Evolutionary conservation across 2,329 filamentous ascomycete species (phyloP).

Genomic region (Akanthomyces muscarius): DNA sequence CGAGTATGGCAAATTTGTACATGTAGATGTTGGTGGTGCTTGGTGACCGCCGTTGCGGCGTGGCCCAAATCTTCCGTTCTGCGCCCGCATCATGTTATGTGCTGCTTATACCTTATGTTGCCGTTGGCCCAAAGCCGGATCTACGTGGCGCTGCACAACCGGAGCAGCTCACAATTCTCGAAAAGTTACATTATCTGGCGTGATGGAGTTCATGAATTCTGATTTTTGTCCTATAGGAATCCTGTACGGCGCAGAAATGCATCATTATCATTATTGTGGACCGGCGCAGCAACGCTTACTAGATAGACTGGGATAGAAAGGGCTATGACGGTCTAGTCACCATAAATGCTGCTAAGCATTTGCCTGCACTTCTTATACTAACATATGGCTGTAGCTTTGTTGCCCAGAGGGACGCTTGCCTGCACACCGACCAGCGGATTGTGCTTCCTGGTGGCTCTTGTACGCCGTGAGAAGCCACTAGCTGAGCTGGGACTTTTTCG

Average conservation of each 20-base stretch:
- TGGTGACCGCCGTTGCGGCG: no score
- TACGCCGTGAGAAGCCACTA: neutral
- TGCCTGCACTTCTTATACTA: neutral
- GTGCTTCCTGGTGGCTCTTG: neutral
- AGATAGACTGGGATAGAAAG: neutral
- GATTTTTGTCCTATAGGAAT: neutral
- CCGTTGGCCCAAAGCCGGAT: neutral
- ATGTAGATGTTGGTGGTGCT: neutral
- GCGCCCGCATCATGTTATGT: neutral
- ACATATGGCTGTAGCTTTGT: neutral
- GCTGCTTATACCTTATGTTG: no score
- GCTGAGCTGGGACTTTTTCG: neutral
- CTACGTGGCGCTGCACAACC: neutral
- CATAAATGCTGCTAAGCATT: neutral
- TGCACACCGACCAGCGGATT: neutral
- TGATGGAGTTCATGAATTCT: neutral
- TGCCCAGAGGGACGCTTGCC: no score
- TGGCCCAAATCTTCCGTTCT: neutral
- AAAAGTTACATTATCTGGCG: neutral
- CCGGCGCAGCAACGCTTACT: neutral
- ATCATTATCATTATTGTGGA: constrained; percentile 1
- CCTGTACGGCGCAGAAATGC: neutral
- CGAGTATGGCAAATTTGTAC: neutral
- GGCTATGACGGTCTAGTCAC: neutral
- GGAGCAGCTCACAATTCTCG: neutral